Evolutionary conservation across 495 filamentous ascomycete species (phyloP), one percentile per base, ranked within the genome.

Genomic region (Chaetomidium leptoderma): DNA sequence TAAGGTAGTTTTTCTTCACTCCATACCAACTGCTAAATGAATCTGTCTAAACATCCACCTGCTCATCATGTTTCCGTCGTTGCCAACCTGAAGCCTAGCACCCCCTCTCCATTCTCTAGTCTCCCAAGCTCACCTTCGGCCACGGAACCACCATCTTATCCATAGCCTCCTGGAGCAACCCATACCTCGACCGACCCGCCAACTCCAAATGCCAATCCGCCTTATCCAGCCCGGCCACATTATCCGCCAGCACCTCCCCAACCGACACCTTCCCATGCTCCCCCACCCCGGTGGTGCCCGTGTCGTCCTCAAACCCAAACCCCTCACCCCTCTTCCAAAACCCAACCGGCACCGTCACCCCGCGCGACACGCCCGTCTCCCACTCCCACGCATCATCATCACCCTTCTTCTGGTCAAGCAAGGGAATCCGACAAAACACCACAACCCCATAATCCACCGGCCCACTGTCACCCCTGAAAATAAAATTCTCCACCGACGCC

Each of bases 381-480:
- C 53, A 49, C 43, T 26, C 17, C 13, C 60, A 45, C 16, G 16
- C n/a, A n/a, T n/a, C n/a, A n/a, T n/a, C n/a, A n/a, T n/a, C n/a
- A n/a, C n/a, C n/a, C n/a, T n/a, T n/a, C n/a, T 33, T 16, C 39
- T 14, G 6, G 10, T n/a, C 27, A 21, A 6, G 13, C 19, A 55
- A 13, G 21, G 17, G 16, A 13, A 55, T 17, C 42, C 53, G 42
- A n/a, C 59, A 55, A 6, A 67, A n/a, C 33, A 63, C 33, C 1
- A 67, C 45, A 11, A 61, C 4, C 9, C 59, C 63, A 26, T 63
- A 65, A 16, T 67, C 65, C 9, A 61, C 46, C 36, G 53, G 40
- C 46, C 17, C 8, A 7, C 36, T 13, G 14, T 11, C 4, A 14
- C 30, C n/a, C 46, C 29, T 1, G 10, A 39, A 9, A 7, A 65